Evolutionary conservation across 73 alveolate genomes (phyloP).

Genomic region (Chromera velia): DNA sequence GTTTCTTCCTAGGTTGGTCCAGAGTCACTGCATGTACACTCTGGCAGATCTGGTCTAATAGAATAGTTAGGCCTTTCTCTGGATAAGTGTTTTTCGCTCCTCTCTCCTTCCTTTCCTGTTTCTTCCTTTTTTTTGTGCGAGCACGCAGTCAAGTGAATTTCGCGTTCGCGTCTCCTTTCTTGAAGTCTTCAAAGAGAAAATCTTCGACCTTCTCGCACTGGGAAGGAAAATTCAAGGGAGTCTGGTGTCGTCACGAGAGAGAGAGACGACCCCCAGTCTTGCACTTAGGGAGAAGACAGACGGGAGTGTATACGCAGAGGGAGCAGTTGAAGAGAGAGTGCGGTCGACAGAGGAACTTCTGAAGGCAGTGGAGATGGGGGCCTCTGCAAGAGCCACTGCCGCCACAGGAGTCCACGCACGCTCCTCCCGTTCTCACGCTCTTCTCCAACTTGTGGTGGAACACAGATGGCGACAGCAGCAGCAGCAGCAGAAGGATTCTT

Average conservation of each 20-base stretch:
- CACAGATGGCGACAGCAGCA: constrained; percentile 20
- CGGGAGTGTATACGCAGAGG: constrained; percentile 38
- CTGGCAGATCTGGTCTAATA: too few relatives aligned
- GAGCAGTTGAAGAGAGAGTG: constrained; percentile 29
- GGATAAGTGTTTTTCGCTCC: too few relatives aligned
- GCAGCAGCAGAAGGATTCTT: background rate
- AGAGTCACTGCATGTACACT: too few relatives aligned
- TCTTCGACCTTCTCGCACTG: constrained; percentile 35
- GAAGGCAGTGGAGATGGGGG: constrained; percentile 25
- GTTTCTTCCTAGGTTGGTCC: too few relatives aligned
- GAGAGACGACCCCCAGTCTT: constrained; percentile 19
- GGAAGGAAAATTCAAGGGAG: too few relatives aligned
- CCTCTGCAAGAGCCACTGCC: constrained; percentile 32
- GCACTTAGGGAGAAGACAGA: constrained; percentile 14
- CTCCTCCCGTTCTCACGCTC: constrained; percentile 40
- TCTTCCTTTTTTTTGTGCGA: too few relatives aligned
- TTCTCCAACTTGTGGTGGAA: constrained; percentile 14
- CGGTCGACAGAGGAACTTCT: background rate
- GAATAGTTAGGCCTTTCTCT: too few relatives aligned
- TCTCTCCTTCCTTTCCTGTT: too few relatives aligned
- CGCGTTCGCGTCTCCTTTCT: constrained; percentile 27
- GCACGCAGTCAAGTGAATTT: too few relatives aligned
- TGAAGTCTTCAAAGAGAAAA: constrained; percentile 33
- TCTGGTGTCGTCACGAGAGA: constrained; percentile 14
- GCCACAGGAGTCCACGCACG: constrained; percentile 47